These are phyloP conservation scores for Pseudonitzschia multiseries DNA, from an alignment of 108 stramenopile species.

Conservation along the genomic window DNA sequence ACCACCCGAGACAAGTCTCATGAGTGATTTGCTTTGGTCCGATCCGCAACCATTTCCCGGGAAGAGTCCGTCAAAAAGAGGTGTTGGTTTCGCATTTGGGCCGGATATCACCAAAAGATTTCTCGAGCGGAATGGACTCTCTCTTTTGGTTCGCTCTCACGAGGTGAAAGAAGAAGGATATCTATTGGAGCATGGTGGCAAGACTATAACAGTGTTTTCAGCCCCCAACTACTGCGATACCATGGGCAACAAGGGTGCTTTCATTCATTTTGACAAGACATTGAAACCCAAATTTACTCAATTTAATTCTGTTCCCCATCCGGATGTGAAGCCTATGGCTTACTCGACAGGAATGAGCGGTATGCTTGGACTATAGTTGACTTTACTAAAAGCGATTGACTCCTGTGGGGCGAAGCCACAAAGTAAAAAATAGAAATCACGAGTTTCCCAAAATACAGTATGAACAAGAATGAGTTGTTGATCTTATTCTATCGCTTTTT, in stretches of 20 bases:
- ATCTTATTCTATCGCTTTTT: too few relatives aligned
- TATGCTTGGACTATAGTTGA: conserved; percentile 36
- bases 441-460: too few relatives aligned
- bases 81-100: conserved; percentile 96
- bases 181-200: conserved; percentile 98
- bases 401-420: not conserved
- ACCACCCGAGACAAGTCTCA: conserved; percentile 92
- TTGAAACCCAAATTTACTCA: conserved; percentile 90
- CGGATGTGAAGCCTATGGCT: conserved; percentile 95
- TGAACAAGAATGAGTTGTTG: too few relatives aligned
- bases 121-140: conserved; percentile 79
- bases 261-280: conserved; percentile 86
- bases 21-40: conserved; percentile 97
- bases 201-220: conserved; percentile 96
- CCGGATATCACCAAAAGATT: conserved; percentile 93
- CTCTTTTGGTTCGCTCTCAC: conserved; percentile 90
- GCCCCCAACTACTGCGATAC: conserved; percentile 99
- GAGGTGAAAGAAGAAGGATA: conserved; percentile 99
- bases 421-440: not conserved
- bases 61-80: conserved; percentile 90
- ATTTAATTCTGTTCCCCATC: conserved; percentile 92
- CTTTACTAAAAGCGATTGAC: not conserved
- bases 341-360: conserved; percentile 95
- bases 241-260: conserved; percentile 99
- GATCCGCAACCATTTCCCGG: conserved; percentile 98